phyloP scores from a whole-genome alignment of 208 protist species.

The Trypanosoma conorhini region DNA sequence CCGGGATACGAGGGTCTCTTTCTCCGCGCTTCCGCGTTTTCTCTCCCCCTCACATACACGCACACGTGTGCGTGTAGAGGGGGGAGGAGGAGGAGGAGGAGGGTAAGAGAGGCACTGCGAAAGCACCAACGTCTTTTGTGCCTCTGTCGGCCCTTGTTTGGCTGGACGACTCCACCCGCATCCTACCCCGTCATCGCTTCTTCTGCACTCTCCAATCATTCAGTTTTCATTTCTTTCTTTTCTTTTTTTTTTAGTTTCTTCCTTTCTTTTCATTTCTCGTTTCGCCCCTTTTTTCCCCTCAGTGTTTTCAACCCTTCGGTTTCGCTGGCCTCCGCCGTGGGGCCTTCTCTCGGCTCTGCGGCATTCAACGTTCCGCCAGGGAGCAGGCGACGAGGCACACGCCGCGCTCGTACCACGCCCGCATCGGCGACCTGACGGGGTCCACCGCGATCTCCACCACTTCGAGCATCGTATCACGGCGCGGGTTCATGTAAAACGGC shows the following conservation, averaged over 20 bases:
- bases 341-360: neutral
- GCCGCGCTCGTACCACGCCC: conserved; percentile 84
- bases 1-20: neutral
- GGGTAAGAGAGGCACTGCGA: neutral
- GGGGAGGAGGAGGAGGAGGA: no score
- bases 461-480: conserved; percentile 71
- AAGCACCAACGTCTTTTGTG: neutral
- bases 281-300: no score
- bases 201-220: neutral
- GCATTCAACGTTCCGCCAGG: conserved; percentile 16
- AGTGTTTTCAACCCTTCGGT: neutral
- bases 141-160: no score
- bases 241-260: conserved; percentile 12
- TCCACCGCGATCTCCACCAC: conserved; percentile 60
- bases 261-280: neutral
- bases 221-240: conserved; percentile 2
- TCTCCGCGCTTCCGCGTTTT: neutral
- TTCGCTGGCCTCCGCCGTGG: neutral
- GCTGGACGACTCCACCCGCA: no score
- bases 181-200: no score
- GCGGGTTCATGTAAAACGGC: conserved; percentile 87
- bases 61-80: neutral
- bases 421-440: conserved; percentile 13
- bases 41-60: neutral
- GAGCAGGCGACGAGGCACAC: conserved; percentile 85